Conservation (phyloP, 2,329 filamentous ascomycete species). For the Ceratocystis cubensis region DNA sequence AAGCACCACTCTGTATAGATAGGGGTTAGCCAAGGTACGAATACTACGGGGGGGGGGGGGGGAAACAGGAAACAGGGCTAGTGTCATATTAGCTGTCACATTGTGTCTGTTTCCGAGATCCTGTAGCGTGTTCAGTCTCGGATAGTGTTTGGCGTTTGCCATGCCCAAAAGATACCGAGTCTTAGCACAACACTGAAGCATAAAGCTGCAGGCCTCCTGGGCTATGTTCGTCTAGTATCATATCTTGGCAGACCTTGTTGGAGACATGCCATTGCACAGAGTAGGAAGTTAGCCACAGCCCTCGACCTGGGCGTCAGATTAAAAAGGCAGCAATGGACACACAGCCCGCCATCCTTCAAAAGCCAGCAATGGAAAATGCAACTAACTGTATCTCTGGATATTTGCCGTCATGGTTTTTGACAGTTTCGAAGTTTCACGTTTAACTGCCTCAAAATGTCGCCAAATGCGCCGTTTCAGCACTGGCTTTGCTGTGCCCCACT, state of each 20-base stretch:
- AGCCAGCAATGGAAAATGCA: too few species aligned
- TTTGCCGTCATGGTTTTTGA: neutral
- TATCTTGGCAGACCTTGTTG: neutral
- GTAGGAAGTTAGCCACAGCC: too few species aligned
- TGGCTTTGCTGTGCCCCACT: neutral
- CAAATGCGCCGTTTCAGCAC: neutral
- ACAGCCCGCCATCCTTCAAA: neutral
- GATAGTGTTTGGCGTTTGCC: constrained; percentile 33
- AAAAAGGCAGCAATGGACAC: neutral
- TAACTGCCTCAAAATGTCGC: neutral
- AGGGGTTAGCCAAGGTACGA: neutral
- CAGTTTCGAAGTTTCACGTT: constrained; percentile 3
- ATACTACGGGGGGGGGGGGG: neutral
- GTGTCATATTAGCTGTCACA: neutral
- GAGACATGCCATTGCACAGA: too few species aligned
- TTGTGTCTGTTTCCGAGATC: constrained; percentile 10
- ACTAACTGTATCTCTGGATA: too few species aligned
- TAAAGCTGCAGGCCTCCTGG: neutral
- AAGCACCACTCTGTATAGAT: neutral
- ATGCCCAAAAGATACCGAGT: neutral
- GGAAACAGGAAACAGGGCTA: neutral
- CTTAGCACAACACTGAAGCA: neutral
- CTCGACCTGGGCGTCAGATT: neutral
- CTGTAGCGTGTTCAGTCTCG: constrained; percentile 41
- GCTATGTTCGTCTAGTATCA: neutral